Evolutionary conservation across 192 early-diverging fungal species (phyloP).

Genomic region (Phycomyces nitens): DNA sequence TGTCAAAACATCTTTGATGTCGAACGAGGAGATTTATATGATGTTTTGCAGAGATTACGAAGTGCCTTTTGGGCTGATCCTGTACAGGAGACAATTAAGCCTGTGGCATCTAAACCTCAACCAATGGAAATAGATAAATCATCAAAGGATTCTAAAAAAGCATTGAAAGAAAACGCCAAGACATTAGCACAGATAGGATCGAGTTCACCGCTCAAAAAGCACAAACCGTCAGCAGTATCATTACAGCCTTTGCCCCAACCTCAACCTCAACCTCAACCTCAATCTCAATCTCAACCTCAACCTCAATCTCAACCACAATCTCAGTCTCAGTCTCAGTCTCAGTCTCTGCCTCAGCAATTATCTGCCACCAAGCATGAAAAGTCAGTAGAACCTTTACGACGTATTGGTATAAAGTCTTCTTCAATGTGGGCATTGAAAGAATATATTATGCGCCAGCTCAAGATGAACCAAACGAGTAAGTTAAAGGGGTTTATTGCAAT

Average conservation of each 20-base stretch:
- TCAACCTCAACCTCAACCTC: background rate
- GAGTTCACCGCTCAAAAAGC: too few relatives aligned
- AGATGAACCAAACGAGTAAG: too few relatives aligned
- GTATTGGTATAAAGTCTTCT: background rate
- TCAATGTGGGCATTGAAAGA: background rate
- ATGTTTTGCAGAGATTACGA: slow-evolving; percentile 20
- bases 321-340: background rate
- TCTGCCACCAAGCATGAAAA: too few relatives aligned
- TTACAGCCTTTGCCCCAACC: background rate
- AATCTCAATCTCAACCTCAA: background rate
- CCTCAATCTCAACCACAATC: background rate
- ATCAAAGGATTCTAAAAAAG: background rate
- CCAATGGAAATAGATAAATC: background rate
- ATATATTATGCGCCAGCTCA: too few relatives aligned
- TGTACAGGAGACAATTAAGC: background rate
- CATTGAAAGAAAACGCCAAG: background rate
- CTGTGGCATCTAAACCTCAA: background rate
- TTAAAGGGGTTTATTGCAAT: too few relatives aligned
- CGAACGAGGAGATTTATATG: slow-evolving; percentile 14
- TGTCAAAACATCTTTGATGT: slow-evolving; percentile 30
- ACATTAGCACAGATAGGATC: too few relatives aligned
- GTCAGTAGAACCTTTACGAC: background rate
- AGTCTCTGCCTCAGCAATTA: background rate
- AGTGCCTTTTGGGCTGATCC: slow-evolving; percentile 8
- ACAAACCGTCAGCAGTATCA: background rate